Percentiles rank a stretch among this genome's conserved stretches.
These are phyloP conservation scores for Aphanomyces stellatus DNA, from an alignment of 352 stramenopile species.

Conservation along the genomic window DNA sequence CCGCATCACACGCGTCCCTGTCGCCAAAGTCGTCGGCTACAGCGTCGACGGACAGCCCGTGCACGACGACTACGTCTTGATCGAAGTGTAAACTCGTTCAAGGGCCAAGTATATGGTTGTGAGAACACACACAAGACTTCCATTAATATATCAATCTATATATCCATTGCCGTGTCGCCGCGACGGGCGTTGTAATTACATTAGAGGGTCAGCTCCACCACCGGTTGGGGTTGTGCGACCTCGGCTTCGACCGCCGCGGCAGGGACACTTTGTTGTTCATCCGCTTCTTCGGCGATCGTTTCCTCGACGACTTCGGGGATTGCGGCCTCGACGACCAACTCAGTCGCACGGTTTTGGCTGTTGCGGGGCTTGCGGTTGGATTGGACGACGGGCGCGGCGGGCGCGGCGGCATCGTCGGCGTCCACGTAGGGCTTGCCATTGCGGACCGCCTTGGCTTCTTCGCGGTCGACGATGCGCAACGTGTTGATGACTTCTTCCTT, in stretches of 20 bases:
- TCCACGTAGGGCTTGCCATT: conserved; percentile 63
- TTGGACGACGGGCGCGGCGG: conserved; percentile 10
- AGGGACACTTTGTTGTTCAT: background rate
- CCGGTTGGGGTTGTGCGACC: too few relatives aligned
- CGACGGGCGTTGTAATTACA: background rate
- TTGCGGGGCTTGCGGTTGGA: conserved; percentile 19
- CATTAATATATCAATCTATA: conserved; percentile 20
- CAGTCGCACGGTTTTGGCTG: background rate
- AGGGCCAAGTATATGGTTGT: too few relatives aligned
- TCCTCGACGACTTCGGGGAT: background rate
- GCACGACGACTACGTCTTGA: conserved; percentile 17
- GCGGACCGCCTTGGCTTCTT: conserved; percentile 82
- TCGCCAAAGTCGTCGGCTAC: conserved; percentile 6
- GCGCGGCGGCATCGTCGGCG: conserved; percentile 38
- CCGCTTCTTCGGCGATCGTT: background rate
- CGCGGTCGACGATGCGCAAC: conserved; percentile 84
- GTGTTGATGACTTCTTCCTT: conserved; percentile 87
- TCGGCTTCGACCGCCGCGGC: background rate
- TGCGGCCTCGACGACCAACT: background rate
- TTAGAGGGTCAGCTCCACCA: conserved; percentile 12
- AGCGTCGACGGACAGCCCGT: background rate
- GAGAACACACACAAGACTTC: background rate
- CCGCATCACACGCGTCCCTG: background rate
- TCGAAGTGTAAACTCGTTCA: conserved; percentile 17
- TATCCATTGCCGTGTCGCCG: background rate